Percentiles rank a stretch among this genome's conserved stretches.
phyloP scores from a whole-genome alignment of 2,329 filamentous ascomycete genomes.

The Leptographium lundbergii region DNA sequence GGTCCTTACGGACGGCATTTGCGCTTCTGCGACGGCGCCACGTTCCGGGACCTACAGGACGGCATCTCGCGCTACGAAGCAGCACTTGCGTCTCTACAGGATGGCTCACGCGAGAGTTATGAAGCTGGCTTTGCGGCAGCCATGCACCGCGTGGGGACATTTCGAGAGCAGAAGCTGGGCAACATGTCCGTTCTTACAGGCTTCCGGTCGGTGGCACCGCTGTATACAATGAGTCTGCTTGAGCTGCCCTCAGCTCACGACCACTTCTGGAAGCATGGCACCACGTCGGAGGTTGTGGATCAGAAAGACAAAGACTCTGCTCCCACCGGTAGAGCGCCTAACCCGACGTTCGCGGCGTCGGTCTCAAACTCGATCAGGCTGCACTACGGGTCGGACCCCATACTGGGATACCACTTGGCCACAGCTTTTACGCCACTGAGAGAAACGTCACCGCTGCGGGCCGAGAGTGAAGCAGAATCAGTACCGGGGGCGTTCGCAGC shows the following conservation, averaged over 20 bases:
- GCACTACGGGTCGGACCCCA: constrained; percentile 36
- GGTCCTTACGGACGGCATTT: constrained; percentile 30
- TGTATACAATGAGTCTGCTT: background rate
- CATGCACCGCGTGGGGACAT: constrained; percentile 14
- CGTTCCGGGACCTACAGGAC: constrained; percentile 26
- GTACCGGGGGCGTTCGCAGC: background rate
- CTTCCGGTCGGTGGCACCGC: background rate
- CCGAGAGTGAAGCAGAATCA: constrained; percentile 4
- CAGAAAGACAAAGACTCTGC: background rate
- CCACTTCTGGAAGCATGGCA: constrained; percentile 25
- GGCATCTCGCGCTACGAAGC: constrained; percentile 22
- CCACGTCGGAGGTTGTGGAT: constrained; percentile 7
- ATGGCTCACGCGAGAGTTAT: background rate
- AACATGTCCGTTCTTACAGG: constrained; percentile 11
- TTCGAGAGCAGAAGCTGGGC: constrained; percentile 23
- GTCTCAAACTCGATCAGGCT: constrained; percentile 24
- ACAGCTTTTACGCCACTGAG: constrained; percentile 27
- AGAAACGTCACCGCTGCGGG: constrained; percentile 25
- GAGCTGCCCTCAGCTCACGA: background rate
- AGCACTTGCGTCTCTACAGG: background rate
- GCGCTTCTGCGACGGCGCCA: constrained; percentile 34
- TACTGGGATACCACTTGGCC: constrained; percentile 45
- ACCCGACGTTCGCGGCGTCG: constrained; percentile 31
- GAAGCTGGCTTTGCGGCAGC: background rate
- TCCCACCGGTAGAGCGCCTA: constrained; percentile 12